A percentile compares a stretch with the other conserved stretches of the same genome.
These are phyloP conservation scores for Thuidium tamariscinum DNA, from an alignment of 225 moss, liverwort and hornwort genomes.

Conservation along the genomic window DNA sequence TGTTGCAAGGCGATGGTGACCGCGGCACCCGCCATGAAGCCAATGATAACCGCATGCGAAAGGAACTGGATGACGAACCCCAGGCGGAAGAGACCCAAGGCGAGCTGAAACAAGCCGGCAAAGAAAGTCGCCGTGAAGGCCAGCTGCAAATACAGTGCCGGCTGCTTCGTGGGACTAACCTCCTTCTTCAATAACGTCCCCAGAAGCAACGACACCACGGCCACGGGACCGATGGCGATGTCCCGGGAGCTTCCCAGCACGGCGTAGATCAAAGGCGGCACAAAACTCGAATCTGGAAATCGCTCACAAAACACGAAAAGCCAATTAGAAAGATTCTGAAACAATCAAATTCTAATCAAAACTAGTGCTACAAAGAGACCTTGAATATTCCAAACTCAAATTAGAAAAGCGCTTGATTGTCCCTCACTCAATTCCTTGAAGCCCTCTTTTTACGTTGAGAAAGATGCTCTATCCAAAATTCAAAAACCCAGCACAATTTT, in stretches of 20 bases:
- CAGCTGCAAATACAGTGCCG: neutral
- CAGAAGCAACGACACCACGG: slow-evolving; percentile 5
- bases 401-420: neutral
- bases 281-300: neutral
- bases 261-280: neutral
- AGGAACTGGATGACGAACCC: slow-evolving; percentile 82
- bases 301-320: too few species aligned
- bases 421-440: neutral
- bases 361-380: neutral
- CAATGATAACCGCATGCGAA: slow-evolving; percentile 74
- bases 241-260: neutral
- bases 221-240: slow-evolving; percentile 5
- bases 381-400: neutral
- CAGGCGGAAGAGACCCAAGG: slow-evolving; percentile 12
- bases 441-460: neutral
- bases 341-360: neutral
- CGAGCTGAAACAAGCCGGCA: neutral
- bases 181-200: neutral
- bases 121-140: slow-evolving; percentile 7
- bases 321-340: neutral
- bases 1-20: slow-evolving; percentile 76
- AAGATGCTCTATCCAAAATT: neutral
- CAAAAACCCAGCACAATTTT: neutral
- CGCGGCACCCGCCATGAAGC: slow-evolving; percentile 93
- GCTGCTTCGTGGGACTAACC: neutral